Percentiles rank a stretch among this genome's conserved stretches.
phyloP scores from a whole-genome alignment of 2,329 filamentous ascomycete genomes.

The Leptographium wingfieldii region DNA sequence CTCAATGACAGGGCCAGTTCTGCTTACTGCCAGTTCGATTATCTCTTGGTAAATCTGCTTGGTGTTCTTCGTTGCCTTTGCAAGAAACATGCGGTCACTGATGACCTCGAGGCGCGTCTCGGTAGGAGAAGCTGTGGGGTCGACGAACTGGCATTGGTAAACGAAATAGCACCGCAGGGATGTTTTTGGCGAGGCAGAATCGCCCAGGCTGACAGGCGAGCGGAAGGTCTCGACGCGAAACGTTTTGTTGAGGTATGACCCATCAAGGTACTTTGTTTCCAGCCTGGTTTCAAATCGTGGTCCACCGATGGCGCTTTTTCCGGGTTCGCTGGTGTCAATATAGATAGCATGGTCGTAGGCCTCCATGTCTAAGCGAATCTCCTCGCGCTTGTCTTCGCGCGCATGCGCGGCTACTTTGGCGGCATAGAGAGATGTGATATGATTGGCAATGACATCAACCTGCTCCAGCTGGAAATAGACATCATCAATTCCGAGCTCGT shows the following conservation, averaged over 20 bases:
- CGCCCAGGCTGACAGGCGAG: slow-evolving; percentile 68
- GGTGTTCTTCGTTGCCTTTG: slow-evolving; percentile 92
- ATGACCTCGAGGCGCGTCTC: slow-evolving; percentile 88
- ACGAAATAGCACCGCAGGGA: slow-evolving; percentile 97
- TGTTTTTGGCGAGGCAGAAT: slow-evolving; percentile 50
- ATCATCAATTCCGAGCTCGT: slow-evolving; percentile 89
- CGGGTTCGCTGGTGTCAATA: slow-evolving; percentile 92
- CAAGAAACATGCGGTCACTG: slow-evolving; percentile 84
- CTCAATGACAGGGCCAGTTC: slow-evolving; percentile 92
- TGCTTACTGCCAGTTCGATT: slow-evolving; percentile 68
- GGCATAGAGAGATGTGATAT: slow-evolving; percentile 92
- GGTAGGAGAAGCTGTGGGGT: slow-evolving; percentile 57
- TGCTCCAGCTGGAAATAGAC: slow-evolving; percentile 93
- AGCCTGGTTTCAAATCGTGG: slow-evolving; percentile 91
- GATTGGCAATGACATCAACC: slow-evolving; percentile 75
- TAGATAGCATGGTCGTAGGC: slow-evolving; percentile 91
- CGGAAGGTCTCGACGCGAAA: slow-evolving; percentile 98
- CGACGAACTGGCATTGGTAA: slow-evolving; percentile 86
- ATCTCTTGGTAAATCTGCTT: slow-evolving; percentile 93
- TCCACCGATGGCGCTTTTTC: slow-evolving; percentile 60
- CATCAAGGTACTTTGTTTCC: slow-evolving; percentile 89
- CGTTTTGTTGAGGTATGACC: slow-evolving; percentile 54
- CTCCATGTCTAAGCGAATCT: slow-evolving; percentile 94
- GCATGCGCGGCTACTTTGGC: slow-evolving; percentile 92
- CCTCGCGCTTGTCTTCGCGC: slow-evolving; percentile 82